Evolutionary conservation across 2,329 filamentous ascomycete species (phyloP), one percentile per base, ranked within the genome.

Genomic region (Fusarium hainanense): DNA sequence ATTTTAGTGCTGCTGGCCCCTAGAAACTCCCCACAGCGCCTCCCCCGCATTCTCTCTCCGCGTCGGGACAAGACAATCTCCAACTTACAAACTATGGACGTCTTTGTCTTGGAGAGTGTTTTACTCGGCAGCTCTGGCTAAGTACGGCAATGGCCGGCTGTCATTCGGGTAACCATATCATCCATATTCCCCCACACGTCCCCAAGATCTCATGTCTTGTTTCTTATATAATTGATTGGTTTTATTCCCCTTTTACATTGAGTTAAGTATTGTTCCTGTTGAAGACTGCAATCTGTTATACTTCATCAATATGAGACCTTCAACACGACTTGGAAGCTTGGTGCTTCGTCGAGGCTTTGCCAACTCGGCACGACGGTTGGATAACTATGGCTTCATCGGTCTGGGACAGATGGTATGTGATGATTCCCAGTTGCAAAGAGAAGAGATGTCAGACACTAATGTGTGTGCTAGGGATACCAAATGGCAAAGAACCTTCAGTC

Each of bases 401-500:
- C 78, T 89, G 16, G 87, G 87, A 8, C 87, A 89, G 68, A 89
- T 89, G 87, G 87, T 89, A 79, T 30, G 82, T 11, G 11, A 25
- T 4, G 14, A 4, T 20, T 4, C 7, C 6, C 34, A 13, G 4
- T 7, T 6, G 5, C 14, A 41, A 20, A 11, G 16, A 49, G 11
- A 10, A 18, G 18, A 18, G 7, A 10, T 25, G 6, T 18, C 4
- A 25, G 12, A 28, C 14, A 27, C 54, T 66, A 16, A 66, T 9
- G 30, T 7, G 7, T 14, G 14, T 6, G 43, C 8, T 51, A 89
- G 87, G 87, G 87, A 43, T 89, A 85, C 72, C 87, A 88, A 80
- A 89, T 89, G 87, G 87, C 87, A 66, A 86, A 84, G 78, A 89
- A 89, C 75, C 83, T 89, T 6, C 87, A 88, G 76, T 81, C 85